Evolutionary conservation across 2,329 filamentous ascomycete species (phyloP).

Genomic region (Cercospora brassicicola): DNA sequence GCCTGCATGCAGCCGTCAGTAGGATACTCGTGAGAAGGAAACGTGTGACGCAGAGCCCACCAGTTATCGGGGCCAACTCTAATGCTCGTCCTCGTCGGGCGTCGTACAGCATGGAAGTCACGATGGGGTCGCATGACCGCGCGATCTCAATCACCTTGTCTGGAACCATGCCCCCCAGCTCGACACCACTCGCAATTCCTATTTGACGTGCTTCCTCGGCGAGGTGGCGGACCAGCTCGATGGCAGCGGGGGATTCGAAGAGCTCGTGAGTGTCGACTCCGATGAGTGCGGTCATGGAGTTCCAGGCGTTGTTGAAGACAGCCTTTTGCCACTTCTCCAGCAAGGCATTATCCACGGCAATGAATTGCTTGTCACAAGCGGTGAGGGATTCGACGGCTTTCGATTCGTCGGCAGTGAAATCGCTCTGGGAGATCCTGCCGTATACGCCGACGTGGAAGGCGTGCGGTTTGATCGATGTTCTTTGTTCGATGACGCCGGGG

Average conservation of each 20-base stretch:
- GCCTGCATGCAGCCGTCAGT: background rate
- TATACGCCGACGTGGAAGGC: background rate
- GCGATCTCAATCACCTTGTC: background rate
- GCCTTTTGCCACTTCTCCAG: background rate
- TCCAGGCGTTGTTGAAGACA: background rate
- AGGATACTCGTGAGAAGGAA: background rate
- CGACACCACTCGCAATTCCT: background rate
- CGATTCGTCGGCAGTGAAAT: background rate
- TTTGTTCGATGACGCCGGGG: background rate
- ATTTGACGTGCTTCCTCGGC: background rate
- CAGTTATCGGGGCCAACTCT: background rate
- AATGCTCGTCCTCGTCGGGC: background rate
- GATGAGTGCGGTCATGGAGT: background rate
- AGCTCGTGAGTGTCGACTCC: background rate
- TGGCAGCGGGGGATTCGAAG: background rate
- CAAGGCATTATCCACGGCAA: background rate
- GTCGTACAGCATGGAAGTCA: background rate
- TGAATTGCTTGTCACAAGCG: background rate
- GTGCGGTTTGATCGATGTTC: background rate
- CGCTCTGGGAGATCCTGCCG: background rate
- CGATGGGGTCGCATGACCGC: background rate
- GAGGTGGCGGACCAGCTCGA: background rate
- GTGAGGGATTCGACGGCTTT: background rate
- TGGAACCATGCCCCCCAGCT: background rate
- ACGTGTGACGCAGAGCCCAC: background rate